Evolutionary conservation across 2,329 filamentous ascomycete genomes (phyloP).

Genomic region (Aspergillus tamarii): DNA sequence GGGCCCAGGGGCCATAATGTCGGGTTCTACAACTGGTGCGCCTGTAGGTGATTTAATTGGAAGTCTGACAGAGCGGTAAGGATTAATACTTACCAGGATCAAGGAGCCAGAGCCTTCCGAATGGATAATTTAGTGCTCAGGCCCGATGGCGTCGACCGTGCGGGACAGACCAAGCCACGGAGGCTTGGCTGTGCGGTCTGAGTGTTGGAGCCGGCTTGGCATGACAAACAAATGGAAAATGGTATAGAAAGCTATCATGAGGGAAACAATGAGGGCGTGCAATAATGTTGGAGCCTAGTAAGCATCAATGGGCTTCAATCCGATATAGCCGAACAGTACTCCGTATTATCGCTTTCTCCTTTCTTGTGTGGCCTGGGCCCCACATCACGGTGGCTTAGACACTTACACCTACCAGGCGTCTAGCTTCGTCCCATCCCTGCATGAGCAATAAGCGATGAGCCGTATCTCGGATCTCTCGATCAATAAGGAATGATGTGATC

Average conservation of each 20-base stretch:
- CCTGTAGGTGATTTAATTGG: background rate
- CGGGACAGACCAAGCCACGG: background rate
- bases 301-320: background rate
- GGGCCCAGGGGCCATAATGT: no score
- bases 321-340: background rate
- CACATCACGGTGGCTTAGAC: background rate
- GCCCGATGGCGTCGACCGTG: background rate
- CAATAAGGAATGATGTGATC: background rate
- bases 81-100: background rate
- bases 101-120: background rate
- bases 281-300: background rate
- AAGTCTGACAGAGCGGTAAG: background rate
- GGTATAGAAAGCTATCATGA: no score
- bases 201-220: background rate
- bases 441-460: background rate
- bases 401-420: background rate
- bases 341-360: fast-evolving
- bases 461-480: background rate
- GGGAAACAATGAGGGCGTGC: background rate
- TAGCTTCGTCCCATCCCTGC: background rate
- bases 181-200: background rate
- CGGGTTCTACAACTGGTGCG: no score
- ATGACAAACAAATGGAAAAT: background rate
- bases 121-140: background rate
- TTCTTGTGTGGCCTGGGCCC: background rate